A percentile compares a stretch with the other conserved stretches of the same genome.
Evolutionary conservation across 306 rosid species (phyloP).

Genomic region (Parietaria judaica): DNA sequence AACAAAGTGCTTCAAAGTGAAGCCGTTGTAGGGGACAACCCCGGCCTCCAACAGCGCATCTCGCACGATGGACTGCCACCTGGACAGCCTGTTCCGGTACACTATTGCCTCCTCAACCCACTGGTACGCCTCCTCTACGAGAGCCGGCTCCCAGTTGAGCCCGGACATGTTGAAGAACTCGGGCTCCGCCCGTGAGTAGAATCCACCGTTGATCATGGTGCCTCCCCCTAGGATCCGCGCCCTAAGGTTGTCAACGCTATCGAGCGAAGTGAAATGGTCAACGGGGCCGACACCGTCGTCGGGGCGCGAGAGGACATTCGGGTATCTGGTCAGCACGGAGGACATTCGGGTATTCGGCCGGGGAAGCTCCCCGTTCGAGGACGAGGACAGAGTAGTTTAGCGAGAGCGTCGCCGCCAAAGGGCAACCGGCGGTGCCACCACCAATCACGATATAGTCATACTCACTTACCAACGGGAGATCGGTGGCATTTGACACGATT

Average conservation of each 20-base stretch:
- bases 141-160: constrained; percentile 18
- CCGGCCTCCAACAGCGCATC: constrained; percentile 10
- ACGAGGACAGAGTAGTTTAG: no score
- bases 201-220: constrained; percentile 19
- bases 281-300: constrained; percentile 9
- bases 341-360: no score
- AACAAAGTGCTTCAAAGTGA: neutral
- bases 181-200: constrained; percentile 12
- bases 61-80: constrained; percentile 5
- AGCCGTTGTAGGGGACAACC: constrained; percentile 10
- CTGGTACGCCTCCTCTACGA: constrained; percentile 10
- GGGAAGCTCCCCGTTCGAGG: no score
- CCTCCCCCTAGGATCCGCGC: constrained; percentile 23
- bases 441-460: constrained; percentile 33
- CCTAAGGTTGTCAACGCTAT: constrained; percentile 12
- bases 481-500: constrained; percentile 9
- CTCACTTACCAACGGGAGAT: neutral
- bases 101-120: constrained; percentile 22
- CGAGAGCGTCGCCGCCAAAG: constrained; percentile 30
- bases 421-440: constrained; percentile 34
- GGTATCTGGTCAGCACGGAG: neutral
- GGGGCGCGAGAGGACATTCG: neutral
- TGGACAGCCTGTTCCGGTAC: neutral
- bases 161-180: constrained; percentile 3
- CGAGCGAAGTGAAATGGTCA: constrained; percentile 8